These are phyloP conservation scores for Selaginella moellendorffii DNA, from an alignment of 75 land plant genomes.

Conservation along the genomic window DNA sequence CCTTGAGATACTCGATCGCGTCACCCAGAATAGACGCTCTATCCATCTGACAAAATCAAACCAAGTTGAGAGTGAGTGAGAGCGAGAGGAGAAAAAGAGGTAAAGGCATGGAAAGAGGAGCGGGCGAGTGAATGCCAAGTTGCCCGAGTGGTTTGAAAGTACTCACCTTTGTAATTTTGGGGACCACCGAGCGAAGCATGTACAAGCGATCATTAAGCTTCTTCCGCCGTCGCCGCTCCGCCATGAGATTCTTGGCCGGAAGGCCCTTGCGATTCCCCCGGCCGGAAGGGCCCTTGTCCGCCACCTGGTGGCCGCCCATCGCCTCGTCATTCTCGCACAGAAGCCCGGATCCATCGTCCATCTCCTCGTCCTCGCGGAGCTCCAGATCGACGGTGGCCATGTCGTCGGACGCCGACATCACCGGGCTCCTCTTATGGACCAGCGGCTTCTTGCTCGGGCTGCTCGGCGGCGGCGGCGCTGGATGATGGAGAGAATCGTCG, in stretches of 20 bases:
- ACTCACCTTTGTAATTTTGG: conserved; percentile 78
- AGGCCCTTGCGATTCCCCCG: conserved; percentile 28
- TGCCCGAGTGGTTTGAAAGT: neutral
- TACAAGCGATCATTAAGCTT: conserved; percentile 64
- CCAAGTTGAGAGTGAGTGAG: neutral
- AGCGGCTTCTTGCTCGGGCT: neutral
- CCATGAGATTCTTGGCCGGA: conserved; percentile 86
- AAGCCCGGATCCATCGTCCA: conserved; percentile 21
- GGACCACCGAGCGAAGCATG: conserved; percentile 81
- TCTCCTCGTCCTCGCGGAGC: conserved; percentile 12
- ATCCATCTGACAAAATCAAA: conserved; percentile 57
- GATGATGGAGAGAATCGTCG: neutral
- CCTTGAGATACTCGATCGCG: conserved; percentile 96
- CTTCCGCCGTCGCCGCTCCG: conserved; percentile 66
- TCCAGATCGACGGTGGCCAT: neutral
- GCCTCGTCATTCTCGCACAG: conserved; percentile 18
- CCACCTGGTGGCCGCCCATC: conserved; percentile 13
- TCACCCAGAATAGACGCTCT: conserved; percentile 94
- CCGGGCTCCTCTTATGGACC: too few relatives aligned
- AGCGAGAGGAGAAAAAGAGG: neutral
- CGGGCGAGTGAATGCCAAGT: neutral
- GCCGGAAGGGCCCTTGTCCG: conserved; percentile 6
- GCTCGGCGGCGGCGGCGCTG: neutral
- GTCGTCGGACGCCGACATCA: neutral
- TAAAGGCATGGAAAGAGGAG: neutral